Evolutionary conservation across 768 basidiomycete genomes (phyloP).

Genomic region (Nidularia sp.): DNA sequence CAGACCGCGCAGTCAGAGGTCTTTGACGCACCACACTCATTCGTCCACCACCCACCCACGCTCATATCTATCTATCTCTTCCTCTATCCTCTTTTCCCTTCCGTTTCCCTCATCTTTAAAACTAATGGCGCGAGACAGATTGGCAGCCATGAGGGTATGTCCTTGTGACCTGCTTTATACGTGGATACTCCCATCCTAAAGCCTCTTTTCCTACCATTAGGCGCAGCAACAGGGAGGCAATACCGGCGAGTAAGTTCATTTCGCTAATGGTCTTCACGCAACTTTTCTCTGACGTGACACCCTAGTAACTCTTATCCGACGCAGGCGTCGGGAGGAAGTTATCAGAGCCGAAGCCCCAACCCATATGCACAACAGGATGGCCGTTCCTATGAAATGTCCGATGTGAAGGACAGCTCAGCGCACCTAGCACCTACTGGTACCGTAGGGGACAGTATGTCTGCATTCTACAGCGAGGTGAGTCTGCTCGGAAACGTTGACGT

Average conservation of each 20-base stretch:
- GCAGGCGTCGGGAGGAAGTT: constrained; percentile 53
- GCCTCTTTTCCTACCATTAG: constrained; percentile 18
- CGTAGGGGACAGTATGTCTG: constrained; percentile 53
- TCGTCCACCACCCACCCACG: neutral
- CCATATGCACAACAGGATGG: constrained; percentile 69
- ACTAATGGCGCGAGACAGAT: constrained; percentile 85
- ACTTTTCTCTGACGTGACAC: constrained; percentile 6
- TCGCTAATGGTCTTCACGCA: constrained; percentile 5
- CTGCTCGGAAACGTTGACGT: neutral
- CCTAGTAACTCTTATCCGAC: constrained; percentile 61
- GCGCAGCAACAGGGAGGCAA: constrained; percentile 62
- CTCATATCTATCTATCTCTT: constrained; percentile 11
- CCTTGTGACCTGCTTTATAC: constrained; percentile 4
- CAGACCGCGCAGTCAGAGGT: neutral
- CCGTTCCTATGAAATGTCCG: constrained; percentile 67
- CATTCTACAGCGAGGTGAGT: constrained; percentile 70
- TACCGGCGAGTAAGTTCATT: constrained; percentile 39
- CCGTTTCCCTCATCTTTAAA: constrained; percentile 10
- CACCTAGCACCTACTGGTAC: constrained; percentile 35
- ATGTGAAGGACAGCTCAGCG: constrained; percentile 56
- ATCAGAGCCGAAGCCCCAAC: constrained; percentile 48
- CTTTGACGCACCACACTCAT: constrained; percentile 1
- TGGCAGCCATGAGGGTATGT: constrained; percentile 80
- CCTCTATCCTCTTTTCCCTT: constrained; percentile 12
- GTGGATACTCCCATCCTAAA: constrained; percentile 6